Evolutionary conservation across 148 eudicot species (phyloP), one percentile per base, ranked within the genome.

Genomic region (Polygonum maritimum): DNA sequence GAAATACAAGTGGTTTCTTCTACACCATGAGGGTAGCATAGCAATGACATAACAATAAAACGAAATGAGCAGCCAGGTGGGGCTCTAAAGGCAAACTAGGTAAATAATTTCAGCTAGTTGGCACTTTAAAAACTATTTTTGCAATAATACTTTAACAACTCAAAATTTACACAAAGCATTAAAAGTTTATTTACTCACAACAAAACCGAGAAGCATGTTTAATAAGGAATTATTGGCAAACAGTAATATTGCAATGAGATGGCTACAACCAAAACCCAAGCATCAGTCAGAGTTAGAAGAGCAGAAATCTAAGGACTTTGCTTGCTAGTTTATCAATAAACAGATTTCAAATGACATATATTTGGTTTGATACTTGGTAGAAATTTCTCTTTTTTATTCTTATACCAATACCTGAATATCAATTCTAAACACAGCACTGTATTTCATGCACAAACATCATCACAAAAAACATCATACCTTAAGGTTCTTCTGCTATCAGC

Each of bases 401-500:
- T 21, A 26, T 11, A 21, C 9, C 9, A 10, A 44, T 44, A 44
- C 10, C 47, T 44, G 47, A 7, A 7, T 44, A 1, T 44, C 9
- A 44, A 5, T 44, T 44, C 9, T 44, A 44, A 44, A 10, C 7
- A 54, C n/a, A n/a, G 60, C 7, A 54, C 5, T 54, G 60, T 54
- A 54, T 54, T 54, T n/a, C 10, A 54, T 18, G 26, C 19, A n/a
- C 60, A 69, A 7, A 35, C 14, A 8, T 69, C 35, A 74, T 48
- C 54, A 74, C 60, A 49, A 6, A 0, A 74, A 80, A 22, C 18
- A 75, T 78, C 87, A 15, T 90, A 95, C 99, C 92, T 95, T 82
- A 95, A 92, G 73, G 81, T 81, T 69, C 91, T 89, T 86, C 86
- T 92, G 89, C 86, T 92, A 77, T 95, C 99, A 76, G 94, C 92